Conservation (phyloP, 148 eudicot genomes). For the Agrostemma githago region DNA sequence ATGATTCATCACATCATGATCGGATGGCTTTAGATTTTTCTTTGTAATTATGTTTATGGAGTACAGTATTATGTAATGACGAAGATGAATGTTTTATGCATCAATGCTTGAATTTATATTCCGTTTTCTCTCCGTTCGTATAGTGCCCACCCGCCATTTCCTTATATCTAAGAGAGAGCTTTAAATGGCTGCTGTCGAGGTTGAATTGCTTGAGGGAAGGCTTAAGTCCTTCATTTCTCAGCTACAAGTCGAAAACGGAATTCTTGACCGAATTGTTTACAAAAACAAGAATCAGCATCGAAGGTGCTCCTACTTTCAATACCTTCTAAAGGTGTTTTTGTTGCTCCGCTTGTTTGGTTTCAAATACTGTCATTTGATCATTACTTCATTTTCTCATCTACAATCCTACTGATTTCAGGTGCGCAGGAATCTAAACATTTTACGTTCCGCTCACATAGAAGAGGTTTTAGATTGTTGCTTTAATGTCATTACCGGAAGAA, state of each 20-base stretch:
- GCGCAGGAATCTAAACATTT: conserved; percentile 72
- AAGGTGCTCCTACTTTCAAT: conserved; percentile 72
- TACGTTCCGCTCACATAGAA: conserved; percentile 52
- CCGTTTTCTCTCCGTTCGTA: too few species aligned
- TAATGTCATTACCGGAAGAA: conserved; percentile 52
- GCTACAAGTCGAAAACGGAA: conserved; percentile 60
- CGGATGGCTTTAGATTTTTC: too few species aligned
- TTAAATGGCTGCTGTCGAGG: conserved; percentile 37
- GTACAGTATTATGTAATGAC: too few species aligned
- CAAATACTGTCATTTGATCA: neutral
- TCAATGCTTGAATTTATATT: too few species aligned
- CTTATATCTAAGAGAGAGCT: neutral
- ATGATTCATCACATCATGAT: too few species aligned
- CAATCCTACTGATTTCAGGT: conserved; percentile 42
- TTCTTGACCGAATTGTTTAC: conserved; percentile 73
- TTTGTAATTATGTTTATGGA: too few species aligned
- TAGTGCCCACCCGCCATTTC: too few species aligned
- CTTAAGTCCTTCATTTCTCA: conserved; percentile 57
- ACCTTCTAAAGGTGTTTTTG: conserved; percentile 61
- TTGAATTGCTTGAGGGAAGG: conserved; percentile 53
- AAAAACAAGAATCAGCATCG: conserved; percentile 96
- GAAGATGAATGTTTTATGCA: too few species aligned
- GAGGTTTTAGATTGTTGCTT: conserved; percentile 66
- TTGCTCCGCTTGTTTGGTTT: neutral
- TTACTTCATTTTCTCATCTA: neutral